Evolutionary conservation across 2,329 filamentous ascomycete genomes (phyloP), one percentile per base, ranked within the genome.

Genomic region (Saccharata proteae): DNA sequence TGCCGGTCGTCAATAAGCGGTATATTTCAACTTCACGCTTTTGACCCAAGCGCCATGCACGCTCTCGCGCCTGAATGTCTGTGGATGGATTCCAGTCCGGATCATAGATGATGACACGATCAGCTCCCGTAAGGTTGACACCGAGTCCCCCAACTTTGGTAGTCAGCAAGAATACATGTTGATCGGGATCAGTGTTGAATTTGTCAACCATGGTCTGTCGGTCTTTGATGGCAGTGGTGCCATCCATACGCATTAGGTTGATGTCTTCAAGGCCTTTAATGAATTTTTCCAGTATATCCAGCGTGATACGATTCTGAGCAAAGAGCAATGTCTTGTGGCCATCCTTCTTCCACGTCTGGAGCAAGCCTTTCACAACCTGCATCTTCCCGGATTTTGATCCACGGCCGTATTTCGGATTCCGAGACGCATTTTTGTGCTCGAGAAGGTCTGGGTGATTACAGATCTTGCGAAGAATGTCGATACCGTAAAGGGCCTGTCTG

Each of bases 41-140:
- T 59, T 98, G 90, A 1, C 90, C 90, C 2, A 98, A 62, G 35
- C 90, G 76, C 90, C 90, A 98, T 5, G 92, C 90, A 47, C 90
- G 74, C 57, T 98, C 90, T 28, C 90, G 77, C 11, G 90, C 90
- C 58, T 98, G 90, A 16, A 94, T 67, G 49, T 98, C 90, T 0
- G 88, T 96, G 0, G 88, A 94, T 2, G 88, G 90, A 46, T 96
- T 96, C 90, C 90, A 98, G 51, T 98, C 90, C 0, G 90, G 92
- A 47, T 98, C 92, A 49, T 90, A 98, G 33, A 98, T 96, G 49
- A 98, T 93, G 40, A 98, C 88, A 19, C 90, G 76, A 50, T 93
- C 83, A 4, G 90, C 90, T 6, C 90, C 90, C 0, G 90, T 98
- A 14, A 98, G 63, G 43, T 98, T 98, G 27, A 93, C 80, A 5